Percentiles rank a stretch among this genome's conserved stretches.
Evolutionary conservation across 1,284 basidiomycete species (phyloP).

Genomic region (Moesziomyces aphidis): DNA sequence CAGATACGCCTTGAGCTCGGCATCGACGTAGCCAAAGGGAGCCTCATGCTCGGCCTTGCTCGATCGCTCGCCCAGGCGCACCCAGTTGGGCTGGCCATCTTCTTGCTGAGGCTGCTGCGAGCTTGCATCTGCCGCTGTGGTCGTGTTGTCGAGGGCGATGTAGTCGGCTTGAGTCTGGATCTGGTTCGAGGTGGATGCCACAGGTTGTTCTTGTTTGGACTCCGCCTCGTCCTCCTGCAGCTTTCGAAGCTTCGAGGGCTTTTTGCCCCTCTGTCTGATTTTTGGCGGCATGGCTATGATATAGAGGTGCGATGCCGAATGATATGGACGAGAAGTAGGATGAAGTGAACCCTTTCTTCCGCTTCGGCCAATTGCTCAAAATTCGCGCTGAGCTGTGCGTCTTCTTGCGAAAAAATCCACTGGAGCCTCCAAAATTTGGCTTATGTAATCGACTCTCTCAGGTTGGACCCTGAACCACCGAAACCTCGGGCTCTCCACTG

Average conservation of each 20-base stretch:
- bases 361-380: slow-evolving; percentile 6
- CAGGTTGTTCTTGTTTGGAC: slow-evolving; percentile 13
- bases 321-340: background rate
- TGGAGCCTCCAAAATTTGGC: slow-evolving; percentile 6
- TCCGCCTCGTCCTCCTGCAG: slow-evolving; percentile 26
- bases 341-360: slow-evolving; percentile 16
- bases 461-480: background rate
- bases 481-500: background rate
- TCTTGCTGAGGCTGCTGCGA: background rate
- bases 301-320: background rate
- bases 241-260: slow-evolving; percentile 41
- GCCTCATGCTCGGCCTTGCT: slow-evolving; percentile 47
- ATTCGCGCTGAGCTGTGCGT: slow-evolving; percentile 7
- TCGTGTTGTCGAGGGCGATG: slow-evolving; percentile 24
- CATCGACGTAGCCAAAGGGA: slow-evolving; percentile 61
- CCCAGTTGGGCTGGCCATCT: slow-evolving; percentile 34
- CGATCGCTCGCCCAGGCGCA: slow-evolving; percentile 32
- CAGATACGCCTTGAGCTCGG: slow-evolving; percentile 61
- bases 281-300: slow-evolving; percentile 29
- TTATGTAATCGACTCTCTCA: slow-evolving; percentile 17
- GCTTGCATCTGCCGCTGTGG: background rate
- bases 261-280: slow-evolving; percentile 50
- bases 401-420: slow-evolving; percentile 22
- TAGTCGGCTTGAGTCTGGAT: slow-evolving; percentile 30
- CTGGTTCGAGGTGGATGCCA: slow-evolving; percentile 18